Conservation (phyloP, 129 eudicot genomes). For the Solidago caesia region DNA sequence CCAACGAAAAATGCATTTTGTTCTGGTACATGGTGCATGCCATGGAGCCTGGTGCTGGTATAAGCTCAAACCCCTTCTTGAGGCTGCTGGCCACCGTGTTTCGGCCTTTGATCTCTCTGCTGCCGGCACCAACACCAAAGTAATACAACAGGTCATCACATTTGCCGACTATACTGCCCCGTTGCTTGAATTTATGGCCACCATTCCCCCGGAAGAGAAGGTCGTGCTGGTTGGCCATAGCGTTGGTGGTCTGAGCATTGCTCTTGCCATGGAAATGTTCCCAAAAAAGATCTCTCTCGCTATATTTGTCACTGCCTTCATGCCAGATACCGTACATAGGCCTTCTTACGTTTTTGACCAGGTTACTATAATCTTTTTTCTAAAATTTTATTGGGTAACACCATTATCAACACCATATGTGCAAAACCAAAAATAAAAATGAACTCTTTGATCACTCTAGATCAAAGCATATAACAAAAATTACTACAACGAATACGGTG, state of each 20-base stretch:
- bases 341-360: not conserved
- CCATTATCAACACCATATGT: too few species aligned
- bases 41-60: conserved; percentile 67
- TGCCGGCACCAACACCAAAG: too few species aligned
- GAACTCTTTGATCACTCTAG: too few species aligned
- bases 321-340: not conserved
- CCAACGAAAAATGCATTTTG: conserved; percentile 31
- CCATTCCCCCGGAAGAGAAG: conserved; percentile 6
- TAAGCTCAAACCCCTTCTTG: conserved; percentile 33
- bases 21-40: conserved; percentile 43
- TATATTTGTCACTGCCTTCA: not conserved
- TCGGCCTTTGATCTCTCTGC: conserved; percentile 38
- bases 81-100: conserved; percentile 31
- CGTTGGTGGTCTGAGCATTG: not conserved
- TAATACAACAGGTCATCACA: too few species aligned
- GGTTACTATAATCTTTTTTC: not conserved
- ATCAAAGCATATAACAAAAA: too few species aligned
- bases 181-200: too few species aligned
- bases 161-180: too few species aligned
- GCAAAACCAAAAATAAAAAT: too few species aligned
- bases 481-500: too few species aligned
- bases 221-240: conserved; percentile 23
- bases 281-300: not conserved
- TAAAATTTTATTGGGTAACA: too few species aligned
- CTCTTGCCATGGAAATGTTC: too few species aligned